Evolutionary conservation across 1,284 basidiomycete genomes (phyloP).

Genomic region (Megacollybia platyphylla): DNA sequence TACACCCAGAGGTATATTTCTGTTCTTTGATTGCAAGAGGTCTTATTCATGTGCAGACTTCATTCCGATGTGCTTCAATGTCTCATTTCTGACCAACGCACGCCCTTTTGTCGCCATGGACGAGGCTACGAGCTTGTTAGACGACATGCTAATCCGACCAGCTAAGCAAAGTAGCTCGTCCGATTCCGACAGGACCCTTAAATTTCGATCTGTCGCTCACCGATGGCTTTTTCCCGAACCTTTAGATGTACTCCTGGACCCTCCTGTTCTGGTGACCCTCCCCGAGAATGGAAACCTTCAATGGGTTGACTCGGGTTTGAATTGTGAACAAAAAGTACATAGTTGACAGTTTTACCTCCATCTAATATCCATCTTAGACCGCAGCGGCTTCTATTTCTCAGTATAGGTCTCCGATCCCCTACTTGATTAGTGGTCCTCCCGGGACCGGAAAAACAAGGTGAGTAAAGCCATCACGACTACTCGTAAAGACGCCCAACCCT

Average conservation of each 20-base stretch:
- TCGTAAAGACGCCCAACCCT: not conserved
- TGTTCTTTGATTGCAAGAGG: not conserved
- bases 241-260: constrained; percentile 14
- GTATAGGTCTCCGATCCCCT: constrained; percentile 26
- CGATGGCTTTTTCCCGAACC: constrained; percentile 29
- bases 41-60: constrained; percentile 8
- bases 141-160: not conserved
- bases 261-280: constrained; percentile 9
- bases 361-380: constrained; percentile 14
- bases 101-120: constrained; percentile 27
- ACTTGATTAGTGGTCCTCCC: constrained; percentile 29
- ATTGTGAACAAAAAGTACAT: constrained; percentile 26
- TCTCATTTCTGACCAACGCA: constrained; percentile 29
- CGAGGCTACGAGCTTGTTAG: constrained; percentile 16
- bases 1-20: not conserved
- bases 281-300: constrained; percentile 13
- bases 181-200: not conserved
- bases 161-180: not conserved
- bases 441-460: constrained; percentile 34
- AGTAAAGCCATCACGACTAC: not conserved
- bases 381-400: constrained; percentile 26
- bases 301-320: constrained; percentile 28
- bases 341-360: not conserved
- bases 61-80: constrained; percentile 26
- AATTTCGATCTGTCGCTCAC: constrained; percentile 14